Evolutionary conservation across 495 filamentous ascomycete species (phyloP).

Genomic region (Penicillium coffeae): DNA sequence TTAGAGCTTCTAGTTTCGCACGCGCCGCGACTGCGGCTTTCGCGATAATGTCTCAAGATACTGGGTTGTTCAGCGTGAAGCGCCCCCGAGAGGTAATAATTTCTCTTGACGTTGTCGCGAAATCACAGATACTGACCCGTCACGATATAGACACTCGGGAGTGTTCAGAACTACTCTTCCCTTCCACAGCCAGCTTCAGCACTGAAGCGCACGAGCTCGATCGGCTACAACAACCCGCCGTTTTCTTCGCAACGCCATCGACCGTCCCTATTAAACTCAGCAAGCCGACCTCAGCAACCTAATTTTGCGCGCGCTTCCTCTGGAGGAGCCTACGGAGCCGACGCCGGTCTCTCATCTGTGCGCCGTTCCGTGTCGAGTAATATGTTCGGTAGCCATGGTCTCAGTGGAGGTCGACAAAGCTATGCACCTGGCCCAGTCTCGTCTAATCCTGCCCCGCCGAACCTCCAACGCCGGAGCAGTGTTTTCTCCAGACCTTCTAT

Average conservation of each 20-base stretch:
- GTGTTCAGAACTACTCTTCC: conserved; percentile 70
- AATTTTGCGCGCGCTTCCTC: conserved; percentile 81
- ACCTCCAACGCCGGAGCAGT: conserved; percentile 73
- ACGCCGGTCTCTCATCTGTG: conserved; percentile 76
- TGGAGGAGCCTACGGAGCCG: conserved; percentile 64
- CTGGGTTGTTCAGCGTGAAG: conserved; percentile 68
- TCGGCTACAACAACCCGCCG: conserved; percentile 59
- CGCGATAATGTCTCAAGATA: conserved; percentile 69
- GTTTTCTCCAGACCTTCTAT: conserved; percentile 70
- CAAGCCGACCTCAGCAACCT: conserved; percentile 80
- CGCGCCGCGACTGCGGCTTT: conserved; percentile 20
- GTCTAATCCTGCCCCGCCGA: conserved; percentile 39
- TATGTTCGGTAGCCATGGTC: conserved; percentile 53
- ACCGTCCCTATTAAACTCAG: conserved; percentile 80
- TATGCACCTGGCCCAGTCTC: conserved; percentile 62
- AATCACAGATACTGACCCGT: conserved; percentile 14
- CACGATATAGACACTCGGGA: conserved; percentile 64
- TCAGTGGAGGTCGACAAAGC: conserved; percentile 59
- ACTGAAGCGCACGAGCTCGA: conserved; percentile 89
- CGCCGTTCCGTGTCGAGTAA: conserved; percentile 77
- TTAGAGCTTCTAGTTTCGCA: neutral
- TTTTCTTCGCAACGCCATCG: conserved; percentile 72
- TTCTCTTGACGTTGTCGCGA: conserved; percentile 7
- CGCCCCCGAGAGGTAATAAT: conserved; percentile 65
- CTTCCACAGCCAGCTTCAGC: conserved; percentile 92